phyloP scores from a whole-genome alignment of 179 eudicot genomes.

The Beta corolliflora region DNA sequence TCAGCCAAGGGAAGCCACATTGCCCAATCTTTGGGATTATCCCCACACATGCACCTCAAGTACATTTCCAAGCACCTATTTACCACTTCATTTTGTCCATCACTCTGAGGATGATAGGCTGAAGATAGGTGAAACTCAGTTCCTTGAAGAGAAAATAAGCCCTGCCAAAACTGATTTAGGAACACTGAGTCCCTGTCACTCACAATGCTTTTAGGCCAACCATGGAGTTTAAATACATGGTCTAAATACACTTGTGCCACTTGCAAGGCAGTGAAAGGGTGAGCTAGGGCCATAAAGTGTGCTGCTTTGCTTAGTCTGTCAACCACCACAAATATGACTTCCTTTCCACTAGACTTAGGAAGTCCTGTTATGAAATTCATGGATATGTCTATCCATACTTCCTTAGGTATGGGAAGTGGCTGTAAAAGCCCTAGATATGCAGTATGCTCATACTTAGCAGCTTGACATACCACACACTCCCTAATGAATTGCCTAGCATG shows the following conservation, averaged over 20 bases:
- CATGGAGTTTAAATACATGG: no score
- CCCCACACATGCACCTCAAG: not conserved
- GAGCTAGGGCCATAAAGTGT: not conserved
- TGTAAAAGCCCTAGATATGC: not conserved
- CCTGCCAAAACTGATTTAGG: not conserved
- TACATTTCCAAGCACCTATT: not conserved
- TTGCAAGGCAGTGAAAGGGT: not conserved
- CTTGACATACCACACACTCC: not conserved
- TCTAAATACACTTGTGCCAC: not conserved
- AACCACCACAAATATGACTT: no score
- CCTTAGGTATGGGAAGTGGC: not conserved
- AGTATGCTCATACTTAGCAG: not conserved
- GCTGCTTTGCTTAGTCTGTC: no score
- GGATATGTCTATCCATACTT: not conserved
- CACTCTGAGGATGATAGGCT: not conserved
- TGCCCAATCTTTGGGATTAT: not conserved
- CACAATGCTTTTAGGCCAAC: no score
- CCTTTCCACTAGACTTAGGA: not conserved
- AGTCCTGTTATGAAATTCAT: not conserved
- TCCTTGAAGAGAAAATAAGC: no score
- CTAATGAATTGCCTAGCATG: not conserved
- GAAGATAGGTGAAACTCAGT: not conserved
- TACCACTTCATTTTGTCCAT: not conserved
- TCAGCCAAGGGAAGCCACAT: not conserved
- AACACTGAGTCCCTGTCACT: no score